Base-by-base conservation (phyloP, 2,329 filamentous ascomycete species). In the Waltergamsia citrina region DNA sequence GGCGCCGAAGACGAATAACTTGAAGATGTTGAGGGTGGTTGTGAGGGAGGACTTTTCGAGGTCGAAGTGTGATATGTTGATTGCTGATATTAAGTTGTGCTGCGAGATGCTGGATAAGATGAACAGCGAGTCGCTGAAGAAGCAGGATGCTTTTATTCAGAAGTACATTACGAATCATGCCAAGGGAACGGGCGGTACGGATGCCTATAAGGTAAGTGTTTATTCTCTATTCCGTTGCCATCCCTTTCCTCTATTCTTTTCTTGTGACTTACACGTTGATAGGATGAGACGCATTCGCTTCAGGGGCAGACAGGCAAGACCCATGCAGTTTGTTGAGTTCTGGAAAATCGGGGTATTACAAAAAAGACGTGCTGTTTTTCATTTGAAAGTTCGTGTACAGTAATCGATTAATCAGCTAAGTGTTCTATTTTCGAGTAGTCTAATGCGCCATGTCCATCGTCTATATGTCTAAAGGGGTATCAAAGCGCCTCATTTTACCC, bases 11-110 rank as follows among this genome's bases (percentile, higher is more conserved):
- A 87, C 85, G 14, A 68, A 85, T 36, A 67, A 78, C 43, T 69
- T 95, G 51, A 93, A 94, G 71, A 81, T 96, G 73, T 77, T 95
- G 66, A 80, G 90, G 24, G 77, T 95, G 5, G 90, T 96, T 1
- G 85, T 95, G 5, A 77, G 90, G 33, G 90, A 95, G 59, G 90
- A 95, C 60, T 95, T 96, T 47, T 84, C 78, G 30, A 79, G 82
- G 56, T 78, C 70, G 45, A 73, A 88, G 25, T 94, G 86, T 51
- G 87, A 96, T 51, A 67, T 74, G 8, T 66, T 96, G 22, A 66
- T 95, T 40, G 48, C 55, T 18, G 88, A 95, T 52, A 78, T 95
- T 59, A 85, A 83, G 63, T 66, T 87, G 33, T 85, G 84, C 42
- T 54, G 87, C 41, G 65, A 76, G 31, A 67, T 83, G 26, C 66